Conservation (phyloP, 495 filamentous ascomycete species). For the Penicillium coffeae region DNA sequence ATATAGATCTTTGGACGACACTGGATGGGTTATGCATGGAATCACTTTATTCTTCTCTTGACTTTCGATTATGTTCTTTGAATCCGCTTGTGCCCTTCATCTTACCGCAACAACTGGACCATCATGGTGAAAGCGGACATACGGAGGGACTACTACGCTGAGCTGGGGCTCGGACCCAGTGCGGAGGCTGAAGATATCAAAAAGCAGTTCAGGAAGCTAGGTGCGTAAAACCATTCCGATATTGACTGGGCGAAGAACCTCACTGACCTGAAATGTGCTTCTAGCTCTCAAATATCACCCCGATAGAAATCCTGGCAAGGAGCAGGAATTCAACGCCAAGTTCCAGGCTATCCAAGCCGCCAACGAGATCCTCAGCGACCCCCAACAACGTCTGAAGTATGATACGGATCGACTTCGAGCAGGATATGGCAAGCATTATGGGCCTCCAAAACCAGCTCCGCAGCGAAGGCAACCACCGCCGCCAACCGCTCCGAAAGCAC, state of each 20-base stretch:
- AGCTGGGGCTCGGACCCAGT: conserved; percentile 62
- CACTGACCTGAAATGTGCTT: neutral
- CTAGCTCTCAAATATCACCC: conserved; percentile 82
- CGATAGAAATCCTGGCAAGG: conserved; percentile 81
- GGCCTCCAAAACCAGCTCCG: conserved; percentile 27
- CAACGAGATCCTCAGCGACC: conserved; percentile 75
- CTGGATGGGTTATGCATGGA: conserved; percentile 15
- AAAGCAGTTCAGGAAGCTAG: conserved; percentile 81
- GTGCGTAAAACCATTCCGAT: conserved; percentile 37
- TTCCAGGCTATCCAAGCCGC: conserved; percentile 85
- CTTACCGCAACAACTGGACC: conserved; percentile 7
- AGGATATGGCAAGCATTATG: conserved; percentile 40
- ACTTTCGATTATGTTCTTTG: conserved; percentile 21
- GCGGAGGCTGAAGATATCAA: conserved; percentile 72
- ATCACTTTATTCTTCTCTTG: conserved; percentile 6
- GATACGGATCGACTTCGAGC: conserved; percentile 63
- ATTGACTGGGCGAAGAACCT: neutral
- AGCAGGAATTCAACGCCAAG: conserved; percentile 70
- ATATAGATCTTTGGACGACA: neutral
- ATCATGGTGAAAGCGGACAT: conserved; percentile 74
- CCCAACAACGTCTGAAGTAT: conserved; percentile 64
- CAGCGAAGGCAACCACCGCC: conserved; percentile 27
- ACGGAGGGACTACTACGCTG: conserved; percentile 79
- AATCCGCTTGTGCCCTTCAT: conserved; percentile 2
- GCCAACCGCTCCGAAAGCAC: conserved; percentile 18